Conservation (phyloP, 73 alveolate genomes). For the Symbiodinium pilosum region DNA sequence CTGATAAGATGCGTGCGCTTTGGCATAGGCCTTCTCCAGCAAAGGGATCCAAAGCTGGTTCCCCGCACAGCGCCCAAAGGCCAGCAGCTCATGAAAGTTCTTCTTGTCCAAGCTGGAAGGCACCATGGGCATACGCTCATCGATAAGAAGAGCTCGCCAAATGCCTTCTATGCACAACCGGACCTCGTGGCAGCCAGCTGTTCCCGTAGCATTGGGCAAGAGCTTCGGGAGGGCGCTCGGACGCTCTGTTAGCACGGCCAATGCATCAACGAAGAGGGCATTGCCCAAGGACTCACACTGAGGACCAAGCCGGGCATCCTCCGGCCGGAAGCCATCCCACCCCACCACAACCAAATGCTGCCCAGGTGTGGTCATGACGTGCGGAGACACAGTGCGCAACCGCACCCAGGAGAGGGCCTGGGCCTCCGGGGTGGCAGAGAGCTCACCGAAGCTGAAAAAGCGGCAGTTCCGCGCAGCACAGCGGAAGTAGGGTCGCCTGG, state of each 20-base stretch:
- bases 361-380: background rate
- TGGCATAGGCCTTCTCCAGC: constrained; percentile 92
- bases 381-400: background rate
- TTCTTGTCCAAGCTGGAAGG: background rate
- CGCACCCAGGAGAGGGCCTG: constrained; percentile 57
- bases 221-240: constrained; percentile 34
- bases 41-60: constrained; percentile 91
- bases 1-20: constrained; percentile 54
- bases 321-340: constrained; percentile 86
- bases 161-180: constrained; percentile 65
- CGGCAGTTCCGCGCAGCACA: constrained; percentile 53
- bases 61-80: constrained; percentile 91
- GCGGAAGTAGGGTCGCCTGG: constrained; percentile 81
- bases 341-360: constrained; percentile 74
- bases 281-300: constrained; percentile 48
- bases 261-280: constrained; percentile 43
- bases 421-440: constrained; percentile 43
- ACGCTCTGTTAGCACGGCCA: constrained; percentile 68
- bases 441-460: constrained; percentile 76
- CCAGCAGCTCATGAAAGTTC: constrained; percentile 47
- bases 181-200: constrained; percentile 83
- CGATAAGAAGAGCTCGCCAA: constrained; percentile 45
- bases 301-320: constrained; percentile 62
- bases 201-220: constrained; percentile 5
- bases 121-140: constrained; percentile 76